Evolutionary conservation across 192 early-diverging fungal species (phyloP).

Genomic region (Entomortierella beljakovae): DNA sequence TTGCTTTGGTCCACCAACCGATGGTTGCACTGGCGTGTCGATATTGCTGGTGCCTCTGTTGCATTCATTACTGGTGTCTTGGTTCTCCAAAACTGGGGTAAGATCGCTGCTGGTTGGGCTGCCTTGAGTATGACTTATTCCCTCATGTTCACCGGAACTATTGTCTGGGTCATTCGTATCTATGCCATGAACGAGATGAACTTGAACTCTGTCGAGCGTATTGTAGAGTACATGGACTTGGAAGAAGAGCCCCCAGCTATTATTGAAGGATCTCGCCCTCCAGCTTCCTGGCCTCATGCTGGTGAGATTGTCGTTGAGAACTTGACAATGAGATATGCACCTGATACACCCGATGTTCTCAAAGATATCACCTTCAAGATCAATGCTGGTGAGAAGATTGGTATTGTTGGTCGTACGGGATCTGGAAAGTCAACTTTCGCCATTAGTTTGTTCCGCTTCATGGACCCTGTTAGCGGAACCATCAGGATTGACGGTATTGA

Average conservation of each 20-base stretch:
- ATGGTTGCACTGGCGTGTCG: slow-evolving; percentile 90
- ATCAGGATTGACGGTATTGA: slow-evolving; percentile 67
- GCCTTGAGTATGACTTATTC: slow-evolving; percentile 90
- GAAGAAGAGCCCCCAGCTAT: slow-evolving; percentile 81
- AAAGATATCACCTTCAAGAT: slow-evolving; percentile 74
- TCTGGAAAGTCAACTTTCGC: slow-evolving; percentile 73
- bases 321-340: slow-evolving; percentile 79
- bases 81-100: slow-evolving; percentile 58
- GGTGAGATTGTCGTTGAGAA: slow-evolving; percentile 77
- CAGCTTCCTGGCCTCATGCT: slow-evolving; percentile 69
- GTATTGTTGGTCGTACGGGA: slow-evolving; percentile 72
- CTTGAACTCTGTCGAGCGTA: slow-evolving; percentile 89
- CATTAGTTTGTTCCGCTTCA: slow-evolving; percentile 68
- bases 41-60: slow-evolving; percentile 79
- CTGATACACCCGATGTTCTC: slow-evolving; percentile 74
- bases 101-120: slow-evolving; percentile 86
- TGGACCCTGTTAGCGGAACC: slow-evolving; percentile 60
- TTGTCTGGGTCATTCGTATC: slow-evolving; percentile 86
- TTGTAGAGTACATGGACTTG: slow-evolving; percentile 83
- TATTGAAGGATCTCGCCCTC: slow-evolving; percentile 56
- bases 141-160: slow-evolving; percentile 80
- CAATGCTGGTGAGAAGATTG: slow-evolving; percentile 67
- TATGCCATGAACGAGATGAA: slow-evolving; percentile 88
- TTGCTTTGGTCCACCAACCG: slow-evolving; percentile 88
- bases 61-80: slow-evolving; percentile 76